Evolutionary conservation across 2,329 filamentous ascomycete species (phyloP), one percentile per base, ranked within the genome.

Genomic region (Diaporthe vexans): DNA sequence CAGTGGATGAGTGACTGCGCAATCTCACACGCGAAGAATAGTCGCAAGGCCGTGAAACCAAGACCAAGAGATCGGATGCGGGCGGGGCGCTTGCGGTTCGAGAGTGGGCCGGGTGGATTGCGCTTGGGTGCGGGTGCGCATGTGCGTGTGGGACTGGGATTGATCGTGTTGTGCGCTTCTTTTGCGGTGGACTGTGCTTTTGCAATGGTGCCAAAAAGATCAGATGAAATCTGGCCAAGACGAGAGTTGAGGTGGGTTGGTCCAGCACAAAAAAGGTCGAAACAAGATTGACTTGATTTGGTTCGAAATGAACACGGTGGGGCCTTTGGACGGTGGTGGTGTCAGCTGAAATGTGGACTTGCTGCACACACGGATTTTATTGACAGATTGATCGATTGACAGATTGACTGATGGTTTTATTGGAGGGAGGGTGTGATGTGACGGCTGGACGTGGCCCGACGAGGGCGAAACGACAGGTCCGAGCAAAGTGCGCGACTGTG

Each of bases 231-330:
- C 48, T 29, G 63, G 63, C 63, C 63, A 40, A 54, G 63, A 40
- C 46, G 46, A 13, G 43, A 21, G 13, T 46, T 19, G 46, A 15
- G 17, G 46, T 51, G 29, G 63, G 7, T 68, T 33, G 37, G 63
- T 54, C n/a, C 10, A 5, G n/a, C n/a, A 51, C 46, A 40, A 48
- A 48, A 61, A 65, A n/a, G 59, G 26, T 21, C 40, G 43, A 51
- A 68, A 68, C 63, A 68, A 68, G 48, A 68, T 68, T 68, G 63
- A 54, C 33, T n/a, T 52, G 63, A 68, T 35, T 68, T 68, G 63
- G 13, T 29, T 2, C 52, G 63, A 68, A 68, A 68, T 68, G 63
- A 68, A 40, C 19, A 33, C 24, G 63, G 63, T 68, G 63, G 63
- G 48, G 48, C 63, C 8, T 9, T 8, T 33, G 3, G 19, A 33